Base-by-base conservation (phyloP, 768 basidiomycete genomes). In the Phylloporus sp. region DNA sequence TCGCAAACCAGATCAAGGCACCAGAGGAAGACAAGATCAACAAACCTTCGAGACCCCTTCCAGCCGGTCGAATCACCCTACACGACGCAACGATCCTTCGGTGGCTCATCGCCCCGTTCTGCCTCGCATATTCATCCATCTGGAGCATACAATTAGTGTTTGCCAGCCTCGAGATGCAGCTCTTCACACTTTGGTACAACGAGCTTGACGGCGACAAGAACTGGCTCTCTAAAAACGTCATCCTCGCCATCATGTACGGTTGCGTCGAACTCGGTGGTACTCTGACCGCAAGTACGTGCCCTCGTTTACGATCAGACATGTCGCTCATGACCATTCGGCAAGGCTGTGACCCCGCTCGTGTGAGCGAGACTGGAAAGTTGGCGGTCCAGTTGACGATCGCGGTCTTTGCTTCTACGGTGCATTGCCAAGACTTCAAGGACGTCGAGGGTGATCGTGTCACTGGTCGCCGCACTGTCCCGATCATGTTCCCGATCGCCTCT, bases 391-490 rank as follows among this genome's bases (percentile, higher is more conserved):
- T 74, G 42, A 75, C 72, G 23, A 63, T 70, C 8, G 65, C 66
- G 0, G 70, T 77, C 15, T 69, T 78, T 31, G 59, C 72, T 2
- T 76, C 77, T 0, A 79, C 77, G 4, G 73, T 78, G 11, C 77
- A 79, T 20, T 71, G 75, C 3, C 75, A 78, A 59, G 79, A 80
- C 50, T 80, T 75, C 51, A 67, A 73, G 26, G 79, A 80, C 47
- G 57, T 71, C 13, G 63, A 66, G n/a, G 78, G 78, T 0, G 79
- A 79, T 44, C 57, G 59, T 5, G 44, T 65, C n/a, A 63, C 64
- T 0, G 73, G 74, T 1, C 68, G 78, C 5, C 20, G 63, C 2
- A 80, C 78, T 0, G 58, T 80, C 22, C 78, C 78, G 1, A 75
- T 80, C 46, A 68, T 70, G 28, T 70, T 72, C 29, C 79, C 79